These are phyloP conservation scores for Ascosphaera aggregata DNA, from an alignment of 2,329 filamentous ascomycete genomes.

Conservation along the genomic window DNA sequence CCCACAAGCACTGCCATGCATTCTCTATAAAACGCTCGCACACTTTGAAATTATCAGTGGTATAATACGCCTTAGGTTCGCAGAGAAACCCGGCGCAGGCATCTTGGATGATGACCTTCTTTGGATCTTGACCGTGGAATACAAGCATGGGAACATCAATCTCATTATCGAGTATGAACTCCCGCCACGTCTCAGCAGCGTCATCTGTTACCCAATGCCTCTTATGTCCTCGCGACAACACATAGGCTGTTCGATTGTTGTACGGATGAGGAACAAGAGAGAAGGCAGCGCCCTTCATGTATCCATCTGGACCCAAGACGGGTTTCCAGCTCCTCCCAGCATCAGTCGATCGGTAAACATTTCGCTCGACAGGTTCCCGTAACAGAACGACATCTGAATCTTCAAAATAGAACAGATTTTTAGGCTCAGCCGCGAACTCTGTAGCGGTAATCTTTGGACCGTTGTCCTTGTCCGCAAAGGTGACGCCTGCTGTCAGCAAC, in stretches of 20 bases:
- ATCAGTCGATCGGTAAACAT: conserved; percentile 56
- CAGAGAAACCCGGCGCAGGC: conserved; percentile 43
- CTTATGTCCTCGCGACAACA: conserved; percentile 41
- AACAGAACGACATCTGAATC: conserved; percentile 64
- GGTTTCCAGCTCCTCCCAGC: conserved; percentile 55
- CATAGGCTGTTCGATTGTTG: conserved; percentile 57
- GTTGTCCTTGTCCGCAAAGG: conserved; percentile 27
- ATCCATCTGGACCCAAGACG: conserved; percentile 38
- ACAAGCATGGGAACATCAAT: conserved; percentile 28
- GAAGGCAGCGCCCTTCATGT: conserved; percentile 22
- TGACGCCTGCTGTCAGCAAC: conserved; percentile 25
- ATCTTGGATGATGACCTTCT: conserved; percentile 61
- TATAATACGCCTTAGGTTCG: conserved; percentile 44
- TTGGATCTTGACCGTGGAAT: conserved; percentile 65
- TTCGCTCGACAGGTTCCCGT: conserved; percentile 38
- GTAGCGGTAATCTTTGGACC: conserved; percentile 41
- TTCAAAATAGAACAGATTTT: conserved; percentile 69
- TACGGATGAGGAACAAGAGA: conserved; percentile 54
- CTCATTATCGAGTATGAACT: conserved; percentile 39
- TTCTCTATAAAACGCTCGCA: conserved; percentile 40
- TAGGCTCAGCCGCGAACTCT: conserved; percentile 41
- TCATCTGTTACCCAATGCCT: conserved; percentile 69
- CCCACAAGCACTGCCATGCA: conserved; percentile 68
- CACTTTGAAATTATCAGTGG: conserved; percentile 60
- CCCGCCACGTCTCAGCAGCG: conserved; percentile 56